Evolutionary conservation across 305 asterid species (phyloP).

Genomic region (Solanum aculeatissimum): DNA sequence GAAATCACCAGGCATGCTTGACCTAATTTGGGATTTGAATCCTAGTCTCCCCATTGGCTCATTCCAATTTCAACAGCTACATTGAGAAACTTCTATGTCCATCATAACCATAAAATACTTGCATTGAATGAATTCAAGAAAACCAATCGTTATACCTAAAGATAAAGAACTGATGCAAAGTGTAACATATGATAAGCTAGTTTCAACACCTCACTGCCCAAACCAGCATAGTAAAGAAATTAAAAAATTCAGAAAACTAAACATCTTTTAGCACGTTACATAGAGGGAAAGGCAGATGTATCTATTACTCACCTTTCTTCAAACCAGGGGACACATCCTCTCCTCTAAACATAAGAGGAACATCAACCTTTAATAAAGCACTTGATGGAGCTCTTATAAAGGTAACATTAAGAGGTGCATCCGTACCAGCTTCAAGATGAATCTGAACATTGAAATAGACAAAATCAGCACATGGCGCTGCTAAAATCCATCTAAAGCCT

Average conservation of each 20-base stretch:
- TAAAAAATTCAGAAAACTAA: background rate
- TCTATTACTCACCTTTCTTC: slow-evolving; percentile 52
- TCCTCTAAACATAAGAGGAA: slow-evolving; percentile 75
- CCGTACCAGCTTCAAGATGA: slow-evolving; percentile 76
- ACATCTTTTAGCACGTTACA: background rate
- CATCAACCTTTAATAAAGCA: slow-evolving; percentile 74
- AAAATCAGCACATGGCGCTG: background rate
- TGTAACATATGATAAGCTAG: background rate
- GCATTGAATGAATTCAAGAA: background rate
- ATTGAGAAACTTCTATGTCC: background rate
- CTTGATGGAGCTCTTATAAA: slow-evolving; percentile 81
- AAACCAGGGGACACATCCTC: slow-evolving; percentile 87
- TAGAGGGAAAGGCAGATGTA: background rate
- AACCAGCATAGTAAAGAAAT: background rate
- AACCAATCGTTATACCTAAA: background rate
- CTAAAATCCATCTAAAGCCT: background rate
- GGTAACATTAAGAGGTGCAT: slow-evolving; percentile 74
- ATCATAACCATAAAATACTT: background rate
- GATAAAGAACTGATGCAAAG: background rate
- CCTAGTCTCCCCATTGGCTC: background rate
- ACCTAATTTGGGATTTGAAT: background rate
- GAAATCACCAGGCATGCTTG: background rate
- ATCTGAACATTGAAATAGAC: slow-evolving; percentile 40
- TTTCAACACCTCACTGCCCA: background rate
- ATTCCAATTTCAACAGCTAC: background rate